Conservation (phyloP, 805 yeast genomes). For the Ogataea thermomethanolica region DNA sequence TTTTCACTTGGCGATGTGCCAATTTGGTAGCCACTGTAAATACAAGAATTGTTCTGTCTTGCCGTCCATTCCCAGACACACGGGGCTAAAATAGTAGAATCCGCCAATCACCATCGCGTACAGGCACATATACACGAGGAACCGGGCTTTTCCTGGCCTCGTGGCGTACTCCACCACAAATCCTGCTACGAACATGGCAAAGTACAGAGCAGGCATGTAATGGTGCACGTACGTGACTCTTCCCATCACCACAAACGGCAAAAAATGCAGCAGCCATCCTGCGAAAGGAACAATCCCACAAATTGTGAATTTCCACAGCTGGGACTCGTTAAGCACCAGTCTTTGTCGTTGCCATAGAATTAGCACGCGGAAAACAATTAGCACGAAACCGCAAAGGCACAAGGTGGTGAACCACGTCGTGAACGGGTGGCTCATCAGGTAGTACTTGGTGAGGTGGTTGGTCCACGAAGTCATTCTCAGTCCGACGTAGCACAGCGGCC, state of each 20-base stretch:
- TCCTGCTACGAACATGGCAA: slow-evolving; percentile 58
- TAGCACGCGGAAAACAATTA: slow-evolving; percentile 38
- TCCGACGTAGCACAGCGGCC: slow-evolving; percentile 71
- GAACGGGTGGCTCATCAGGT: slow-evolving; percentile 63
- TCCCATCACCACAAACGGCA: slow-evolving; percentile 77
- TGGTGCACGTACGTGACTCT: slow-evolving; percentile 86
- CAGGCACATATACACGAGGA: slow-evolving; percentile 37
- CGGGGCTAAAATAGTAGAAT: slow-evolving; percentile 59
- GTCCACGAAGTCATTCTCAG: slow-evolving; percentile 79
- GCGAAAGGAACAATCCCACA: slow-evolving; percentile 76
- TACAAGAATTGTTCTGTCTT: slow-evolving; percentile 37
- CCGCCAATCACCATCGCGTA: slow-evolving; percentile 44
- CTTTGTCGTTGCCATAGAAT: slow-evolving; percentile 70
- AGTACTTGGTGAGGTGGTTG: slow-evolving; percentile 51
- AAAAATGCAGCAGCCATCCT: slow-evolving; percentile 76
- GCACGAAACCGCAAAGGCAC: slow-evolving; percentile 42
- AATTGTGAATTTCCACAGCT: slow-evolving; percentile 37
- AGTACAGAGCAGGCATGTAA: slow-evolving; percentile 79
- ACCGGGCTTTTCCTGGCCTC: slow-evolving; percentile 25
- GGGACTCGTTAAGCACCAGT: slow-evolving; percentile 33
- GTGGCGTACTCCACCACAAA: slow-evolving; percentile 50
- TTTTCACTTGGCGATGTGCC: slow-evolving; percentile 11
- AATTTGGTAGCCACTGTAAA: slow-evolving; percentile 42
- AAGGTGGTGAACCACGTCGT: slow-evolving; percentile 60
- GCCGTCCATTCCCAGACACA: slow-evolving; percentile 66